Base-by-base conservation (phyloP, 1,284 basidiomycete species). In the Filobasidium uniguttulatum region DNA sequence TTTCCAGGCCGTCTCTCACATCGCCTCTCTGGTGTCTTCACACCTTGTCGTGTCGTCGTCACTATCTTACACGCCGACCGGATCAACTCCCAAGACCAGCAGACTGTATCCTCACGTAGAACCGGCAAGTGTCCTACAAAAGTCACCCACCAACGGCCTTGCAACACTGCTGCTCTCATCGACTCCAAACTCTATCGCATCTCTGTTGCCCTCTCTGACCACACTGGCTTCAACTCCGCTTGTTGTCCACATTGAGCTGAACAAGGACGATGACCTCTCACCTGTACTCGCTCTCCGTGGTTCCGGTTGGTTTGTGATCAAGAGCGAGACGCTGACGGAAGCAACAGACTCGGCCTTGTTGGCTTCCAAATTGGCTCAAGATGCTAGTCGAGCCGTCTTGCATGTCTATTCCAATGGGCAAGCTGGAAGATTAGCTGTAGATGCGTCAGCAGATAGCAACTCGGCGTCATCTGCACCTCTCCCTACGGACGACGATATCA, bases 311-410 rank as follows among this genome's bases (percentile, higher is more conserved):
- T 77, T 77, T 59, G 72, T 81, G 55, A 52, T 86, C 41, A 72
- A 82, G 65, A 83, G 81, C 5, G 72, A 76, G 49, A 75, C 73
- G 2, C 17, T 33, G 1, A 43, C 17, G 1, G 75, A 83, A 57
- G 81, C 81, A 2, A 79, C 83, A 60, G 82, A 84, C 61, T 76
- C 83, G 59, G 78, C 80, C 10, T 66, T 85, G 15, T 71, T 85
- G n/a, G 82, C 81, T 22, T 76, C 79, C 49, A 75, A 77, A 43
- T 69, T 86, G 36, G 81, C 84, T 3, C 71, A 72, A 46, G 69
- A 74, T 9, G 73, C 78, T 56, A 72, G 73, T 3, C 66, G 76
- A 47, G 70, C 72, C 23, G 46, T 53, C 33, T 50, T 56, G 30
- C 55, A 56, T 44, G 55, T 55, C 26, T 56, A 56, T 35, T 40